A percentile compares a stretch with the other conserved stretches of the same genome.
Evolutionary conservation across 352 stramenopile species (phyloP).

Genomic region (Globisporangium paddicum): DNA sequence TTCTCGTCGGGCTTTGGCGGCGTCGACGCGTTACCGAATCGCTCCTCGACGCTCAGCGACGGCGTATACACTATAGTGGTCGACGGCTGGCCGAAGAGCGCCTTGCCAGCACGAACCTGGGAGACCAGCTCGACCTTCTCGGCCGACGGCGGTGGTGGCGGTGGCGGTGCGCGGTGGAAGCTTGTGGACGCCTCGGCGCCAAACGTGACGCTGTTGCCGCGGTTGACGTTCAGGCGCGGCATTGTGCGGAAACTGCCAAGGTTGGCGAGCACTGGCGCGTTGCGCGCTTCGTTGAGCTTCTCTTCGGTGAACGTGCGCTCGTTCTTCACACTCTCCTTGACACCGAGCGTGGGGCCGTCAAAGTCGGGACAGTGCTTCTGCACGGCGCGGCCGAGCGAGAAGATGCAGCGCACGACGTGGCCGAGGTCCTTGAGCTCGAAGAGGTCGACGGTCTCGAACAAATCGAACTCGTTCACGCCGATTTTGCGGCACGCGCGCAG

Average conservation of each 20-base stretch:
- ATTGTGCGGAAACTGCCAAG: conserved; percentile 73
- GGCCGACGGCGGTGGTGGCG: conserved; percentile 60
- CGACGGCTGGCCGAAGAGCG: conserved; percentile 19
- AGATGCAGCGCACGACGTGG: conserved; percentile 76
- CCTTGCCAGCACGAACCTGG: conserved; percentile 39
- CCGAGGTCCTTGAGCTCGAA: conserved; percentile 88
- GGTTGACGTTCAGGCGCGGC: conserved; percentile 42
- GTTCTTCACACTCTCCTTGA: conserved; percentile 82
- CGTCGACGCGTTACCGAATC: conserved; percentile 7
- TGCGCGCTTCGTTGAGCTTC: conserved; percentile 57
- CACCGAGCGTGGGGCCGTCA: conserved; percentile 64
- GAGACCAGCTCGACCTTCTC: conserved; percentile 71
- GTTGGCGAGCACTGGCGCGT: conserved; percentile 57
- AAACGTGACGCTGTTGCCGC: conserved; percentile 71
- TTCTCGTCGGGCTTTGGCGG: conserved; percentile 24
- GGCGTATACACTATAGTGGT: conserved; percentile 20
- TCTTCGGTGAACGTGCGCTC: conserved; percentile 63
- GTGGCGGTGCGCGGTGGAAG: conserved; percentile 49
- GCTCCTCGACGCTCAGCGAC: conserved; percentile 5
- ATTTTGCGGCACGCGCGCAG: conserved; percentile 78
- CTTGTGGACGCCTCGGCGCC: conserved; percentile 56
- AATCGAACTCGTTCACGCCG: conserved; percentile 86
- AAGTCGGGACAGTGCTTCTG: conserved; percentile 75
- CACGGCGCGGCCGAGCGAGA: conserved; percentile 64
- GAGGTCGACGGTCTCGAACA: conserved; percentile 89